Evolutionary conservation across 2,329 filamentous ascomycete species (phyloP).

Genomic region (Dichotomopilus funicola): DNA sequence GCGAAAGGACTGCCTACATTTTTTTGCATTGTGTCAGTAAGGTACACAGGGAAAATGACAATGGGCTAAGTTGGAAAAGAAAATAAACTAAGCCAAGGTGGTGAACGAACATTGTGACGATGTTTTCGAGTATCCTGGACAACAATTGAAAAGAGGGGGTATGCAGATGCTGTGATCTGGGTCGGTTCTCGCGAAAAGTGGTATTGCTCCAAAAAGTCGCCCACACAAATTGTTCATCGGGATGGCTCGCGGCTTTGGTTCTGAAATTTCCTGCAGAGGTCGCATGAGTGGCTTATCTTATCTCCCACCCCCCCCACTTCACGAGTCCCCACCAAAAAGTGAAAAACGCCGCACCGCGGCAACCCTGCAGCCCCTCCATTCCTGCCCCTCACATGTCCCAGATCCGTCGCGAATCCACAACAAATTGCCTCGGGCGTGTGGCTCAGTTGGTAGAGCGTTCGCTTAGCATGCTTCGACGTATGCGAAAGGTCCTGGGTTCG

Average conservation of each 20-base stretch:
- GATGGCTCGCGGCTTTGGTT: no score
- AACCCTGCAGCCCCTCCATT: neutral
- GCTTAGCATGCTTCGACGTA: conserved; percentile 15
- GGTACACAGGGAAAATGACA: no score
- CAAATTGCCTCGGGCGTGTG: conserved; percentile 14
- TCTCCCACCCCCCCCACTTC: neutral
- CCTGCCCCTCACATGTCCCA: neutral
- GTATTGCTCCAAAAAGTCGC: neutral
- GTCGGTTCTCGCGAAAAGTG: neutral
- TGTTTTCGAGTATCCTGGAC: neutral
- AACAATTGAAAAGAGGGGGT: neutral
- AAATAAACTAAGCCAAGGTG: neutral
- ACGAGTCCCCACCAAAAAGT: no score
- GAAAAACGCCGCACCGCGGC: no score
- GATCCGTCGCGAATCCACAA: neutral
- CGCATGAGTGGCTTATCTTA: neutral
- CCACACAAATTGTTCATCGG: no score
- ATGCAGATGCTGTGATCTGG: neutral
- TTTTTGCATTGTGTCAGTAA: neutral
- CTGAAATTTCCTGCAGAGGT: neutral
- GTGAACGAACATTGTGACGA: conserved; percentile 2
- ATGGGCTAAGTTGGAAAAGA: neutral
- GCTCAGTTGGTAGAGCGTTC: conserved; percentile 22
- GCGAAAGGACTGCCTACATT: conserved; percentile 29
- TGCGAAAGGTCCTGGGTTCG: conserved; percentile 22